phyloP scores from a whole-genome alignment of 257 asterid species.

The Capsicum baccatum region DNA sequence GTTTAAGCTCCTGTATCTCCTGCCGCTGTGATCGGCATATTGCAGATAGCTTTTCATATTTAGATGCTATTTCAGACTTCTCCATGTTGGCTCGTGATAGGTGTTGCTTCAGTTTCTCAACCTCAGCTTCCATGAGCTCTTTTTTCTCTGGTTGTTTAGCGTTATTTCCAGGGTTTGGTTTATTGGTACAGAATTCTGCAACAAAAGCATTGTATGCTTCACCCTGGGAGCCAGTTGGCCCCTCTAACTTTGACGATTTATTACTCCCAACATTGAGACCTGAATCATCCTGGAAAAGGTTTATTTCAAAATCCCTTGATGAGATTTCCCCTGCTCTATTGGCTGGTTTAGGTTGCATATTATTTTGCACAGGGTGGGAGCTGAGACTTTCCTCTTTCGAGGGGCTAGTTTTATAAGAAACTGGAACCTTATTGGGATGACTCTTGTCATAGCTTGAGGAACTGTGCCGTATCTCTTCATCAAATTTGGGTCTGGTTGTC shows the following conservation, averaged over 20 bases:
- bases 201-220: slow-evolving; percentile 73
- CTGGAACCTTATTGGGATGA: slow-evolving; percentile 37
- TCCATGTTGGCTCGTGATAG: slow-evolving; percentile 64
- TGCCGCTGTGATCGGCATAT: slow-evolving; percentile 92
- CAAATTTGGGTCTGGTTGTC: slow-evolving; percentile 60
- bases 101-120: slow-evolving; percentile 82
- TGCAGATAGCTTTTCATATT: slow-evolving; percentile 84
- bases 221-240: slow-evolving; percentile 49
- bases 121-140: slow-evolving; percentile 66
- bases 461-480: slow-evolving; percentile 55
- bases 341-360: slow-evolving; percentile 40
- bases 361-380: slow-evolving; percentile 41
- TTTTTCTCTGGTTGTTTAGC: slow-evolving; percentile 58
- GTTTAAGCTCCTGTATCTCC: slow-evolving; percentile 93
- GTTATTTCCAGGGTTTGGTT: slow-evolving; percentile 54
- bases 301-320: slow-evolving; percentile 47
- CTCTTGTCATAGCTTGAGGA: slow-evolving; percentile 52
- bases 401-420: slow-evolving; percentile 37
- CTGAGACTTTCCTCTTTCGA: slow-evolving; percentile 40
- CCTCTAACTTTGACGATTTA: slow-evolving; percentile 55
- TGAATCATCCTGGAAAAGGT: slow-evolving; percentile 59
- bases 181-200: slow-evolving; percentile 61
- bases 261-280: slow-evolving; percentile 44
- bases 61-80: slow-evolving; percentile 83
- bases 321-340: slow-evolving; percentile 40